phyloP scores from a whole-genome alignment of 495 filamentous ascomycete species.

The Parathielavia appendiculata region DNA sequence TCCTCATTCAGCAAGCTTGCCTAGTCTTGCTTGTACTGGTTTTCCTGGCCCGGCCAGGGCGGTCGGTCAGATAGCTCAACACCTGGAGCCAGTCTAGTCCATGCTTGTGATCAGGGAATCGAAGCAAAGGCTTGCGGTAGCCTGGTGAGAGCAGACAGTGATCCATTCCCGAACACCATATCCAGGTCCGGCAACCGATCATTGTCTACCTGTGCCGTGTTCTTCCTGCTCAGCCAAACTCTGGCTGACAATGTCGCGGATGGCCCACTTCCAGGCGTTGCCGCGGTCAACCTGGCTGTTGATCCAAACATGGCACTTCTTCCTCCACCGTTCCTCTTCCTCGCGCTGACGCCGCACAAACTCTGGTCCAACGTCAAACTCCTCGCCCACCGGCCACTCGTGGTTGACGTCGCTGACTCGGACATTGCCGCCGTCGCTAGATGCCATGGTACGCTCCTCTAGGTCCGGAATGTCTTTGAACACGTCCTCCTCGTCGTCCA shows the following conservation, averaged over 20 bases:
- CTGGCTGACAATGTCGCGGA: conserved; percentile 42
- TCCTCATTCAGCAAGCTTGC: background rate
- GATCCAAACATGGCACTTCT: conserved; percentile 76
- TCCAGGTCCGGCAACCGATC: background rate
- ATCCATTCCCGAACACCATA: background rate
- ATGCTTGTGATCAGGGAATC: background rate
- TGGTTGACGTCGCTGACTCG: conserved; percentile 56
- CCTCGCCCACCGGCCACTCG: conserved; percentile 84
- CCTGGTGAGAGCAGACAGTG: too few relatives aligned
- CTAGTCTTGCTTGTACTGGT: background rate
- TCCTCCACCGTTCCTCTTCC: conserved; percentile 86
- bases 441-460: conserved; percentile 44
- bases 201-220: background rate
- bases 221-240: conserved; percentile 13
- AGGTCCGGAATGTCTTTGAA: conserved; percentile 55
- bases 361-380: conserved; percentile 95
- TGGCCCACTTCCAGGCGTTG: conserved; percentile 46
- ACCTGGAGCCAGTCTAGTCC: background rate
- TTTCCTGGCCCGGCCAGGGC: background rate
- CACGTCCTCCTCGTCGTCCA: conserved; percentile 59
- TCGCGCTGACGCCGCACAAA: conserved; percentile 84
- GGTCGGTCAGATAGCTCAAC: background rate
- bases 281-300: conserved; percentile 34
- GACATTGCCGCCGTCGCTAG: conserved; percentile 33
- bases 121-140: too few relatives aligned